Base-by-base conservation (phyloP, 768 basidiomycete species). In the Macrolepiota dolichaula region DNA sequence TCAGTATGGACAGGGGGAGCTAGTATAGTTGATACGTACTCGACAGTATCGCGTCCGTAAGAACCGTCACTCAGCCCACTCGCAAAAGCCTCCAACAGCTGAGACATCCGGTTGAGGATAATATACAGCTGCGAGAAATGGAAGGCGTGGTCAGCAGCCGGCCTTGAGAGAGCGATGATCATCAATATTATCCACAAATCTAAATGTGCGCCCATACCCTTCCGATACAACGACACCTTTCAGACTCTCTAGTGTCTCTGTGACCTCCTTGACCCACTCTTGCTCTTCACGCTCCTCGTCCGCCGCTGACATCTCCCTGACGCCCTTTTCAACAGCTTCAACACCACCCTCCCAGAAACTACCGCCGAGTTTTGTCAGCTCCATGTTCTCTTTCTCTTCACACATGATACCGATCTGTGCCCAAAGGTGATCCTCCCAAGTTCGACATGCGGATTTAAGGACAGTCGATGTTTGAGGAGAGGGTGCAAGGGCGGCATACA, bases 341-440 rank as follows among this genome's bases (percentile, higher is more conserved):
- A 80, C 64, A 1, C 87, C 88, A 19, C 79, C 79, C 61, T 91
- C 89, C 94, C 95, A 96, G 70, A 92, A 96, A 44, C 88, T 84
- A 0, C 87, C 87, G 0, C 88, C 87, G 5, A 93, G 70, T 40
- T 82, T 79, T 10, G 78, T 71, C 68, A 98, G 81, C 63, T 89
- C 86, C 32, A 78, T 80, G 49, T 86, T 88, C 69, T 89, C 83
- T 62, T 90, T 87, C 65, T 93, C 87, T 69, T 96, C 92, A 66
- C 91, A 89, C 40, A 92, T 77, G 52, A 92, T 80, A 65, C 86
- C 87, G 54, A 95, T 77, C 61, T 92, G 88, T 0, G 92, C 93
- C 97, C 97, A 99, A 0, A 98, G 78, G 69, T 96, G 89, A 68
- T 99, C 97, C 68, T 96, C 92, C 96, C 96, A 98, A 22, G 91